Conservation (phyloP, 306 rosid species). For the Coriaria nepalensis region DNA sequence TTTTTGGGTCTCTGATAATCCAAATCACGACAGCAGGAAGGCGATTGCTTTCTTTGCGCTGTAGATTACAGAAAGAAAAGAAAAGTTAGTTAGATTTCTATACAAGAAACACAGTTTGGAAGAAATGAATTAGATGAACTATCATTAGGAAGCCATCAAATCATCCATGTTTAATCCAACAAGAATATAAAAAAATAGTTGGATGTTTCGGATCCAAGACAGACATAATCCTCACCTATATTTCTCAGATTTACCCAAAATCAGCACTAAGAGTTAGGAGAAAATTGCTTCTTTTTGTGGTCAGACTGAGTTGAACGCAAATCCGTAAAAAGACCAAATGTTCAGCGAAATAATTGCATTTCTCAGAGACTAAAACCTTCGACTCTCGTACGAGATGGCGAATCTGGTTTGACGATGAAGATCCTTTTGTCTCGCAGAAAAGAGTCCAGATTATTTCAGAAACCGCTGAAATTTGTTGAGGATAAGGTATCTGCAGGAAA, state of each 20-base stretch:
- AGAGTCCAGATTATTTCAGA: constrained; percentile 15
- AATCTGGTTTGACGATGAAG: constrained; percentile 3
- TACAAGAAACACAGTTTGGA: constrained; percentile 1
- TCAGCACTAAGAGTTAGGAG: constrained; percentile 2
- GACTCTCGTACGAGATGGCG: constrained; percentile 11
- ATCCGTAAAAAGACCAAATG: constrained; percentile 13
- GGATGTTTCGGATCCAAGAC: constrained; percentile 21
- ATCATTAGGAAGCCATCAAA: background rate
- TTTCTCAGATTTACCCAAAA: constrained; percentile 24
- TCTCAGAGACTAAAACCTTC: constrained; percentile 30
- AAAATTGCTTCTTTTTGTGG: constrained; percentile 15
- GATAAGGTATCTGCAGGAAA: constrained; percentile 6
- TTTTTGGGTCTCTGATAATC: too few relatives aligned
- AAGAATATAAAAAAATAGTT: constrained; percentile 1
- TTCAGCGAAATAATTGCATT: constrained; percentile 19
- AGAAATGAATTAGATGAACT: constrained; percentile 10
- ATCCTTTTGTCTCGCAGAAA: constrained; percentile 7
- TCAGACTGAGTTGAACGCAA: constrained; percentile 24
- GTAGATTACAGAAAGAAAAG: constrained; percentile 10
- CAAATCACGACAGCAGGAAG: too few relatives aligned
- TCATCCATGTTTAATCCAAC: constrained; percentile 5
- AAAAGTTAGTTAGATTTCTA: constrained; percentile 14
- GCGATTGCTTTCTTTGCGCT: background rate
- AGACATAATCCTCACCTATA: constrained; percentile 40
- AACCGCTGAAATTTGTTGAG: constrained; percentile 7